Base-by-base conservation (phyloP, 495 filamentous ascomycete genomes). In the Penicillium subrubescens region DNA sequence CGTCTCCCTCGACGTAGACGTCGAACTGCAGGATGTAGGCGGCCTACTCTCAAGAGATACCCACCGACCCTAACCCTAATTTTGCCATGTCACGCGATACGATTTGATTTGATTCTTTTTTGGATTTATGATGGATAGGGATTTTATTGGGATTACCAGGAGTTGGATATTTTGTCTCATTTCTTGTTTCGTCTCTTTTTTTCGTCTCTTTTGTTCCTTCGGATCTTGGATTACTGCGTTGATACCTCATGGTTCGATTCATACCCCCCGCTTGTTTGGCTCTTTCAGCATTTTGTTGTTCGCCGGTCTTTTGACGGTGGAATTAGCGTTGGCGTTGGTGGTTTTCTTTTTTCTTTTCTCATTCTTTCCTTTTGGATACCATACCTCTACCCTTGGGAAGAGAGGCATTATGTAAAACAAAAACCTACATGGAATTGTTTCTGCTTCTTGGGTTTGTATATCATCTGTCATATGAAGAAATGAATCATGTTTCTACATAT, bases 11-110 rank as follows among this genome's bases (percentile, higher is more conserved):
- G 59, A 43, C 68, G 35, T 57, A 66, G 75, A 63, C 41, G 67
- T 77, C 14, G 81, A 83, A 61, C 70, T 89, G 11, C 77, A 81
- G 60, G 86, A 89, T 71, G 81, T 82, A 0, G 86, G 86, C 7
- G 85, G 85, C 2, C 69, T 88, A 23, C 70, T 87, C 43, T 57
- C 67, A 31, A 73, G 62, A 56, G 35, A 46, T 29, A 53, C 35
- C 27, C 33, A 53, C 52, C 31, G 39, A 51, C 21, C 17, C 19
- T 60, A 34, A 51, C 21, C 17, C 19, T 60, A n/a, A 52, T 43
- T 17, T 60, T 52, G 14, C n/a, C 17, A 64, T 52, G 14, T n/a
- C 17, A 64, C 37, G 52, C 51, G 59, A 59, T 59, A 46, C 57
- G 60, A 59, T 25, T 51, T 44, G 8, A 44, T 19, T 44, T 23